Evolutionary conservation across 2,329 filamentous ascomycete genomes (phyloP).

Genomic region (Zarea fungicola): DNA sequence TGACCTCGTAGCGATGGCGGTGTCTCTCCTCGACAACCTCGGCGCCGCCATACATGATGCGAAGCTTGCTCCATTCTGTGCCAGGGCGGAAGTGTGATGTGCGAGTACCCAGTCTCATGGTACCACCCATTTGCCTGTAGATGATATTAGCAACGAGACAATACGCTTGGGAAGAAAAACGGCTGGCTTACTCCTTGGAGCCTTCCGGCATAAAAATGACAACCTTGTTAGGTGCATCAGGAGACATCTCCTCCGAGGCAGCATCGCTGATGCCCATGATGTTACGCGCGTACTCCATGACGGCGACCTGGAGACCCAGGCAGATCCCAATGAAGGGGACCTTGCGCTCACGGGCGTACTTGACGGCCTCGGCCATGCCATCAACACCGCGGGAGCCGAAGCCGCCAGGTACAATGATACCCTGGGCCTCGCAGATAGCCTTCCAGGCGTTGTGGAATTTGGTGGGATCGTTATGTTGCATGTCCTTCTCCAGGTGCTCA

Average conservation of each 20-base stretch:
- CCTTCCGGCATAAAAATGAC: constrained; percentile 90
- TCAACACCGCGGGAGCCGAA: constrained; percentile 79
- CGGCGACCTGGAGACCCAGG: constrained; percentile 86
- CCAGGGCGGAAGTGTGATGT: constrained; percentile 69
- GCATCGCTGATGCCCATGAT: constrained; percentile 58
- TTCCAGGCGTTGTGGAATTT: constrained; percentile 86
- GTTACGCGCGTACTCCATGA: constrained; percentile 81
- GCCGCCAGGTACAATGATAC: constrained; percentile 60
- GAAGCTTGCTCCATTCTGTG: constrained; percentile 73
- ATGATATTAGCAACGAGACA: neutral
- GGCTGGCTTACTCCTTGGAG: constrained; percentile 33
- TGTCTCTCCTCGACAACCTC: constrained; percentile 66
- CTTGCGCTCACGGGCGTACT: constrained; percentile 78
- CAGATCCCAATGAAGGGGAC: constrained; percentile 86
- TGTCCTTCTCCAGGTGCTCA: constrained; percentile 69
- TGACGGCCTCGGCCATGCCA: constrained; percentile 85
- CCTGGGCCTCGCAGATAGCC: constrained; percentile 62
- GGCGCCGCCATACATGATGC: constrained; percentile 63
- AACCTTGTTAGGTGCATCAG: constrained; percentile 58
- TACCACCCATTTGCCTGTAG: constrained; percentile 61
- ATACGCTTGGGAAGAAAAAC: neutral
- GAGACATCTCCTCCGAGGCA: constrained; percentile 51
- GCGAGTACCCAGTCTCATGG: constrained; percentile 77
- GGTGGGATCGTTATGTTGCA: constrained; percentile 57
- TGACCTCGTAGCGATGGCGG: constrained; percentile 87